These are phyloP conservation scores for Fusarium sterilihyphosum DNA, from an alignment of 2,329 filamentous ascomycete genomes.

Conservation along the genomic window DNA sequence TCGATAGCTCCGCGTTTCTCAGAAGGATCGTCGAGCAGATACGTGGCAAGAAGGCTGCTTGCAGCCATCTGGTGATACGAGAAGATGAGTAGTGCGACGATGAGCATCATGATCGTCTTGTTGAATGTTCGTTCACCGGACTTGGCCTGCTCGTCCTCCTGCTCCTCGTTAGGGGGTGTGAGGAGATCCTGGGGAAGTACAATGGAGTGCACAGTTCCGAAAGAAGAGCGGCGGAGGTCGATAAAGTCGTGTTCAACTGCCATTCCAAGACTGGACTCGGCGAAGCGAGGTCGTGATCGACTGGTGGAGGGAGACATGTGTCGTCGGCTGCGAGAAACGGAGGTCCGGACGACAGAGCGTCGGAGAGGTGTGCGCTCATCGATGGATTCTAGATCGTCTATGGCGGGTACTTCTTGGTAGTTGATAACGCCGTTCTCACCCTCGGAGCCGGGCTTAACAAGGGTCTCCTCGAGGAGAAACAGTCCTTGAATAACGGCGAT, in stretches of 20 bases:
- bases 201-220: slow-evolving; percentile 55
- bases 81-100: slow-evolving; percentile 52
- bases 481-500: slow-evolving; percentile 72
- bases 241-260: slow-evolving; percentile 36
- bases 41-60: slow-evolving; percentile 53
- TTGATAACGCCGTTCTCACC: background rate
- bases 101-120: slow-evolving; percentile 50
- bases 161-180: slow-evolving; percentile 27
- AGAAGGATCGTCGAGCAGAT: slow-evolving; percentile 52
- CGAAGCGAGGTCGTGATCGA: slow-evolving; percentile 31
- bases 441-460: slow-evolving; percentile 20
- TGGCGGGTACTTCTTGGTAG: slow-evolving; percentile 35
- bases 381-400: slow-evolving; percentile 37
- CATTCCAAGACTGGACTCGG: slow-evolving; percentile 36
- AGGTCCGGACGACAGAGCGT: slow-evolving; percentile 31
- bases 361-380: slow-evolving; percentile 27
- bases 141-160: slow-evolving; percentile 13
- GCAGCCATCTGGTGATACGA: slow-evolving; percentile 60
- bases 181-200: slow-evolving; percentile 41
- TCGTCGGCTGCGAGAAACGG: slow-evolving; percentile 20
- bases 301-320: slow-evolving; percentile 28
- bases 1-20: slow-evolving; percentile 44
- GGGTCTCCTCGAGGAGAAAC: slow-evolving; percentile 66
- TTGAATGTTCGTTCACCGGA: slow-evolving; percentile 47
- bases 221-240: slow-evolving; percentile 48